Percentiles rank a stretch among this genome's conserved stretches.
Evolutionary conservation across 2,329 filamentous ascomycete genomes (phyloP).

Genomic region (Cladobotryum mycophilum): DNA sequence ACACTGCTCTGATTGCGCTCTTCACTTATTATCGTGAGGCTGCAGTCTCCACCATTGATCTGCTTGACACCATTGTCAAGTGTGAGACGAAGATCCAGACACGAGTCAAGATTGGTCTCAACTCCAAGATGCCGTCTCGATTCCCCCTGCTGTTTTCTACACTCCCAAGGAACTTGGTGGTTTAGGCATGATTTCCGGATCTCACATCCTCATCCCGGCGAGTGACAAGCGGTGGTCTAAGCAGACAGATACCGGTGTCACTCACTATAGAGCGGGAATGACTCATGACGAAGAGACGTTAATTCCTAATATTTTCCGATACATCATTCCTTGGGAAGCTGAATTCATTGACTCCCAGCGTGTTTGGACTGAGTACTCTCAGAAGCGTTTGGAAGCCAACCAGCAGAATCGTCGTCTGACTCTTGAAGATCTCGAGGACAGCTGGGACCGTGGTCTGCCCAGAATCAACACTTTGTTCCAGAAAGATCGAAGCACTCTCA

Average conservation of each 20-base stretch:
- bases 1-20: conserved; percentile 90
- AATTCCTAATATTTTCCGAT: conserved; percentile 98
- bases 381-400: conserved; percentile 94
- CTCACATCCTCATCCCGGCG: conserved; percentile 92
- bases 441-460: conserved; percentile 94
- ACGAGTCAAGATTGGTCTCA: conserved; percentile 94
- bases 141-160: conserved; percentile 99
- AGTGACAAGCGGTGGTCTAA: conserved; percentile 98
- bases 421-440: conserved; percentile 93
- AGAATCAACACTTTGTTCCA: conserved; percentile 99
- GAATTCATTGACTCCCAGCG: conserved; percentile 99
- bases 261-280: conserved; percentile 96
- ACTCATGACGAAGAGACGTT: conserved; percentile 95
- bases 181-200: conserved; percentile 97
- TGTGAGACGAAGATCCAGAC: conserved; percentile 99
- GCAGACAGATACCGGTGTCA: conserved; percentile 95
- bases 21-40: conserved; percentile 99
- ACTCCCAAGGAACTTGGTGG: conserved; percentile 97
- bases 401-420: conserved; percentile 94
- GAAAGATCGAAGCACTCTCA: conserved; percentile 92
- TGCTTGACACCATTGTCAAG: conserved; percentile 97
- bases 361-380: conserved; percentile 98
- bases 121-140: conserved; percentile 98
- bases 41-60: conserved; percentile 86
- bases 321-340: conserved; percentile 98